Evolutionary conservation across 164 flowering plant species (phyloP).

Genomic region (Magnolia sinica): DNA sequence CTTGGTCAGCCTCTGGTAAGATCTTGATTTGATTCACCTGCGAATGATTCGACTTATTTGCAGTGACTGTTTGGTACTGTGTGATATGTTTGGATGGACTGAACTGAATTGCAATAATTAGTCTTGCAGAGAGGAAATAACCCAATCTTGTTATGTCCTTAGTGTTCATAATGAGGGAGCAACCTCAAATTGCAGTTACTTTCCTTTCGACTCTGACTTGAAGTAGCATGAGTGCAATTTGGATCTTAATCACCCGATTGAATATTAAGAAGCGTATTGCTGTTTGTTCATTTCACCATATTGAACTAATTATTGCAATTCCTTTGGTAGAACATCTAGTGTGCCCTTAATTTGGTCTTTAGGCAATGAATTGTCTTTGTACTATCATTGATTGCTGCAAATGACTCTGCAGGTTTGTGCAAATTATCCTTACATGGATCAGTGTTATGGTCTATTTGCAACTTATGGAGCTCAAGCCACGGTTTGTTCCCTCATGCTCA

Average conservation of each 20-base stretch:
- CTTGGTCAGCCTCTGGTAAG: constrained; percentile 63
- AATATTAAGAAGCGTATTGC: background rate
- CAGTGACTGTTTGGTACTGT: background rate
- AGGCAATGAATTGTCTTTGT: constrained; percentile 3
- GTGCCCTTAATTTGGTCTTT: background rate
- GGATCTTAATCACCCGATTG: background rate
- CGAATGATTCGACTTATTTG: background rate
- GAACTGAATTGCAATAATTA: too few relatives aligned
- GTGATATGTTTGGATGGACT: too few relatives aligned
- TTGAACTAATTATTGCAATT: background rate
- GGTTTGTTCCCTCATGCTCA: constrained; percentile 30
- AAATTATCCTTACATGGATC: constrained; percentile 55
- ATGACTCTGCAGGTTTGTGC: constrained; percentile 37
- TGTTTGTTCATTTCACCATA: background rate
- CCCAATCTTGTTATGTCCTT: too few relatives aligned
- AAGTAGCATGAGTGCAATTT: too few relatives aligned
- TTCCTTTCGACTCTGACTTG: too few relatives aligned
- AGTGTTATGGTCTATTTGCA: constrained; percentile 53
- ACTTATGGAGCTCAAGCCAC: constrained; percentile 54
- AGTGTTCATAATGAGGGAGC: too few relatives aligned
- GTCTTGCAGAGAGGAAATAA: too few relatives aligned
- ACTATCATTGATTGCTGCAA: constrained; percentile 6
- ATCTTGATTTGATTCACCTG: background rate
- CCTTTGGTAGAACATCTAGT: background rate
- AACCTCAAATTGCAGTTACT: too few relatives aligned